These are phyloP conservation scores for Colletotrichum incanum DNA, from an alignment of 2,329 filamentous ascomycete genomes.

Conservation along the genomic window DNA sequence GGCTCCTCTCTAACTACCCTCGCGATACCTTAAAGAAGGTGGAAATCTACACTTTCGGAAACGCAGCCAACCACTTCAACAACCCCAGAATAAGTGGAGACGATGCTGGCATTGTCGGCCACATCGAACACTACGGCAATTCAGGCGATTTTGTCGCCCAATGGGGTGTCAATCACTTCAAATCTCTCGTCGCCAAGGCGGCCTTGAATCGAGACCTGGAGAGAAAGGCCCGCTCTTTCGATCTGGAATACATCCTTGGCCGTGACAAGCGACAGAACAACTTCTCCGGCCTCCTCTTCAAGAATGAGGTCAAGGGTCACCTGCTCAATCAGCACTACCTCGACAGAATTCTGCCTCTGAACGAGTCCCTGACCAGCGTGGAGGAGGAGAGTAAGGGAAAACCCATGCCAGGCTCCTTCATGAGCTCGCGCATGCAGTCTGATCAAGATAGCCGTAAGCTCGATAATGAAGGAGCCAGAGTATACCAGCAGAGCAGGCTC, in stretches of 20 bases:
- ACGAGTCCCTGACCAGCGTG: conserved; percentile 26
- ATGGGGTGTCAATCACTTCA: conserved; percentile 81
- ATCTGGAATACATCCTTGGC: conserved; percentile 48
- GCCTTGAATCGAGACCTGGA: neutral
- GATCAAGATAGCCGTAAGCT: neutral
- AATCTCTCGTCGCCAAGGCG: conserved; percentile 21
- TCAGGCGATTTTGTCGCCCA: conserved; percentile 80
- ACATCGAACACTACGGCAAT: conserved; percentile 88
- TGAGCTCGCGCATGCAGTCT: neutral
- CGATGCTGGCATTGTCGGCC: conserved; percentile 66
- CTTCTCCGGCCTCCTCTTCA: conserved; percentile 75
- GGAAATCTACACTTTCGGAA: conserved; percentile 85
- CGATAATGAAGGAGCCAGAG: neutral
- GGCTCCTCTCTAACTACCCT: conserved; percentile 81
- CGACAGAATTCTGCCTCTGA: conserved; percentile 71
- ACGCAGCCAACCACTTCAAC: conserved; percentile 86
- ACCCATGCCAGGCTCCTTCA: conserved; percentile 16
- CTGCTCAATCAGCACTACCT: conserved; percentile 75
- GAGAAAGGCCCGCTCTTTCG: conserved; percentile 60
- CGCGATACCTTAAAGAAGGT: conserved; percentile 77
- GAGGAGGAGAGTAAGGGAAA: conserved; percentile 31
- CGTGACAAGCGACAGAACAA: conserved; percentile 57
- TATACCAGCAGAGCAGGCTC: conserved; percentile 5
- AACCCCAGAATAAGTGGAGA: conserved; percentile 68
- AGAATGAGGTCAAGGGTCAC: conserved; percentile 68